Evolutionary conservation across 2,329 filamentous ascomycete species (phyloP), one percentile per base, ranked within the genome.

Genomic region (Epichloe elymi): DNA sequence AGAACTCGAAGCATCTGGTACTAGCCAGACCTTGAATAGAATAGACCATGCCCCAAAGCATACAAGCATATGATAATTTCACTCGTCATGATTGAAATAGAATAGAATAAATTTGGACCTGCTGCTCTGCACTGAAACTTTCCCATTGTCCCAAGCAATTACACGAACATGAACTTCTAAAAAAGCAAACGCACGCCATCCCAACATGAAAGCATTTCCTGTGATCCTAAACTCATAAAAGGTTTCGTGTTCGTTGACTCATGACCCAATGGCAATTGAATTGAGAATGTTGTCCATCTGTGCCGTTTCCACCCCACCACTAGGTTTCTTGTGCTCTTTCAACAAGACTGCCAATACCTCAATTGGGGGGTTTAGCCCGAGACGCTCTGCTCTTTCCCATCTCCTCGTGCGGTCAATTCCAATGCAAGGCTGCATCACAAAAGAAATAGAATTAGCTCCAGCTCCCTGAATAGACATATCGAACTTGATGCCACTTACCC

Each of bases 1-100:
- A 77, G 90, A 56, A 95, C 90, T 42, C 79, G 90, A 64, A 94
- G 88, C 62, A 95, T 96, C 55, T 96, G 90, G 90, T 96, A 96
- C 67, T 96, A 68, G 50, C 55, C 49, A 15, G 10, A 23, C 7
- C 12, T 36, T 5, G 2, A 45, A 39, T 26, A 49, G 46, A 49
- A n/a, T 46, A 50, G 37, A 46, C 14, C 30, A 26, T 45, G 33
- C 17, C 33, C 33, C 17, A 41, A 30, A 11, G 41, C 44, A 39
- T 44, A 53, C 10, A 20, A 8, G n/a, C 12, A 26, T 15, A 46
- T 37, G 12, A 8, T 23, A 15, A 2, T 46, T 38, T 8, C 26
- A 11, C 3, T 50, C 19, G 33, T 39, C 11, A 50, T 15, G n/a
- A 30, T 38, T 14, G 37, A 26, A 20, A 39, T 12, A 14, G 19